Base-by-base conservation (phyloP, 345 rosid genomes). In the Acer campestre region DNA sequence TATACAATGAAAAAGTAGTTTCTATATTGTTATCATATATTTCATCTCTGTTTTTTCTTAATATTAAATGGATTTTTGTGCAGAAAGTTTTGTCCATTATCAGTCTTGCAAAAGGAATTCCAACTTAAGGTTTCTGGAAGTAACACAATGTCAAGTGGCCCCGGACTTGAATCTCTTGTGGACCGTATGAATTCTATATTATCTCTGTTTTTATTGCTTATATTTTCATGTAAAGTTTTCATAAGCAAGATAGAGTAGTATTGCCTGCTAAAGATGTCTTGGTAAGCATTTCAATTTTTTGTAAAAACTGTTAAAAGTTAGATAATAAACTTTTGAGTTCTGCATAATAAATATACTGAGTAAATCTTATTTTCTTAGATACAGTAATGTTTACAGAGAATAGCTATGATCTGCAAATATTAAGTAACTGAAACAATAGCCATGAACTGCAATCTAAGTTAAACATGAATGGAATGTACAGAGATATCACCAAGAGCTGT, bases 131-230 rank as follows among this genome's bases (percentile, higher is more conserved):
- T 71, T 55, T 63, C 58, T 16, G n/a, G 18, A 42, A 62, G 69
- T 59, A 18, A 78, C 68, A 70, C 67, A 16, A 94, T 95, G 98
- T 84, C 95, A 35, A 70, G 82, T 62, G 87, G 91, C 51, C 92
- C 82, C 22, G 97, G 95, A 65, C 93, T 95, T 8, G 98, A 95
- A 73, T 84, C 95, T 70, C 91, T 95, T 65, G 98, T 93, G 0
- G 95, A 95, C 70, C 95, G 95, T 91, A 87, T 12, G 89, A n/a
- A 10, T 46, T 51, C 71, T 44, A 31, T 68, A n/a, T 25, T 22
- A 44, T n/a, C 18, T 4, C 29, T 48, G 69, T 8, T 67, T 67
- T 79, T 31, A 35, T 42, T 46, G 25, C 58, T 2, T 71, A 23
- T 42, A 31, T 51, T 3, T 49, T 80, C 10, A 27, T n/a, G 13